Evolutionary conservation across 176 grass and related monocot genomes (phyloP).

Genomic region (Carex myosuroides): DNA sequence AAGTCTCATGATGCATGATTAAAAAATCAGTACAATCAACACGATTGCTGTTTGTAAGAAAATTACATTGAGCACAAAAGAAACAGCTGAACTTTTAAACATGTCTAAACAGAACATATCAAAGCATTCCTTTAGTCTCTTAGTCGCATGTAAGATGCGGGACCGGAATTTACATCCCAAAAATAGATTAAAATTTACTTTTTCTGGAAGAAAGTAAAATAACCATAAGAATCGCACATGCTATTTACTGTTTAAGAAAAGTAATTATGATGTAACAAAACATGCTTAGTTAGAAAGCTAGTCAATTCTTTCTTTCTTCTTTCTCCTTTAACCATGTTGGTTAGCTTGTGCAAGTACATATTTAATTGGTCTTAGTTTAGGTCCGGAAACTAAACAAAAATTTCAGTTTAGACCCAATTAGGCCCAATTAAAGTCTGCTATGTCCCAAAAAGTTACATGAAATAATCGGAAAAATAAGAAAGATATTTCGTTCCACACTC

Average conservation of each 20-base stretch:
- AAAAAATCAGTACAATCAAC: too few species aligned
- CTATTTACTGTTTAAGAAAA: too few species aligned
- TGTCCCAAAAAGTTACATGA: background rate
- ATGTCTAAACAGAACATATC: too few species aligned
- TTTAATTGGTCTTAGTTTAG: background rate
- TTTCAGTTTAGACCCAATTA: background rate
- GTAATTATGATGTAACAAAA: background rate
- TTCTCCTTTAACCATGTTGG: background rate
- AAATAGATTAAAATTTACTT: too few species aligned
- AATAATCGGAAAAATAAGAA: background rate
- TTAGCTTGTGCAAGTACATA: background rate
- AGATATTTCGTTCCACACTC: background rate
- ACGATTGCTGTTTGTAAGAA: too few species aligned
- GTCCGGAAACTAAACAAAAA: background rate
- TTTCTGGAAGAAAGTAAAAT: background rate
- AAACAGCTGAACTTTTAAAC: too few species aligned
- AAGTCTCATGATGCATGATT: too few species aligned
- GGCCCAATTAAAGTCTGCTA: background rate
- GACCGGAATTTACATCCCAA: too few species aligned
- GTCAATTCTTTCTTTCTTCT: background rate
- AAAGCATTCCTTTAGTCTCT: too few species aligned
- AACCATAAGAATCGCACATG: background rate
- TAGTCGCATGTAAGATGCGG: too few species aligned
- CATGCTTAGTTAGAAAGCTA: background rate
- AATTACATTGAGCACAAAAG: too few species aligned